phyloP scores from a whole-genome alignment of 164 flowering plant species.

The Macadamia integrifolia region DNA sequence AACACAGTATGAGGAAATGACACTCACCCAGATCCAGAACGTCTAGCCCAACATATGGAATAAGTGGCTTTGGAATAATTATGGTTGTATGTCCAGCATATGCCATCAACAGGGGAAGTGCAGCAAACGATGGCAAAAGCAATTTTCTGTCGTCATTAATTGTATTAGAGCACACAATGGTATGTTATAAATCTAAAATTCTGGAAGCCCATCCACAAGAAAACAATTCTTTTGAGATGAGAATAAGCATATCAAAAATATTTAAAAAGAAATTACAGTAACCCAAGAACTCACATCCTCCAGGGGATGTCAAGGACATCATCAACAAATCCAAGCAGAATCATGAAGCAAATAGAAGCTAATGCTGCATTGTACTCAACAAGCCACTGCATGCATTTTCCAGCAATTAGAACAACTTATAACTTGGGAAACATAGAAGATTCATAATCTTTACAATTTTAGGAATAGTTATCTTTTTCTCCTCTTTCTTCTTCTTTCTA shows the following conservation, averaged over 20 bases:
- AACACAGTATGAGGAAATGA: no score
- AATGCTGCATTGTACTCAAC: constrained; percentile 3
- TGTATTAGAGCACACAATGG: background rate
- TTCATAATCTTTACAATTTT: no score
- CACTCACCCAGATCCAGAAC: no score
- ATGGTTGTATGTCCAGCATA: constrained; percentile 5
- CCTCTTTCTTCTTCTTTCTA: no score
- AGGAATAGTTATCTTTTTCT: no score
- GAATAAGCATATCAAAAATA: background rate
- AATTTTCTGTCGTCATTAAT: background rate
- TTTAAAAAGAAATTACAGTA: background rate
- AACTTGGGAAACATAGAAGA: no score
- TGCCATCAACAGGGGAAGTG: constrained; percentile 3
- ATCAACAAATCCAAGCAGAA: constrained; percentile 3
- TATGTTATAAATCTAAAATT: background rate
- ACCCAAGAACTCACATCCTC: background rate
- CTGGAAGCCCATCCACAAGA: background rate
- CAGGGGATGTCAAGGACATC: constrained; percentile 1
- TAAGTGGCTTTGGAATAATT: constrained; percentile 1
- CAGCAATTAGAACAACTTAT: no score
- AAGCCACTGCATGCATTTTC: background rate
- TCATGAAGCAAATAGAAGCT: background rate
- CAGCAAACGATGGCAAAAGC: background rate
- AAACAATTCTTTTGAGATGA: background rate
- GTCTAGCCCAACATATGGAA: background rate